These are phyloP conservation scores for Penicillium parvum DNA, from an alignment of 495 filamentous ascomycete species.

Conservation along the genomic window DNA sequence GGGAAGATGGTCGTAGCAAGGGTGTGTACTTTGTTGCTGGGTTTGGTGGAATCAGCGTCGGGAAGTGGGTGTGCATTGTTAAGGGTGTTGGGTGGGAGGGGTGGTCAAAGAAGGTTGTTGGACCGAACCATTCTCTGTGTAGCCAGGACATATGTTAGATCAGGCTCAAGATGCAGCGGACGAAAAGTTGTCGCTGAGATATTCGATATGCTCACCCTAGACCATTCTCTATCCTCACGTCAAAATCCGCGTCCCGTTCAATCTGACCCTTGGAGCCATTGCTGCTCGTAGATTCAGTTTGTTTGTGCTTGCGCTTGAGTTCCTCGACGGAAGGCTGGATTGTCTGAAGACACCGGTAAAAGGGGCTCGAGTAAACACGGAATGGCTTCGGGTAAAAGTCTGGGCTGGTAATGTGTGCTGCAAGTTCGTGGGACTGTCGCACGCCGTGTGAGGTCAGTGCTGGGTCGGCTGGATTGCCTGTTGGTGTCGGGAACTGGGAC, in stretches of 20 bases:
- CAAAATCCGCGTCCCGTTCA: conserved; percentile 27
- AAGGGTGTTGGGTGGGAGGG: conserved; percentile 63
- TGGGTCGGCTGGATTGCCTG: conserved; percentile 81
- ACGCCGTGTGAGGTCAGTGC: conserved; percentile 82
- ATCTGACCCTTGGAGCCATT: conserved; percentile 10
- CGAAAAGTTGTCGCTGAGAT: no score
- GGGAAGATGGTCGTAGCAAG: conserved; percentile 56
- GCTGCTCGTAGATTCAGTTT: neutral
- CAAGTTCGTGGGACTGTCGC: conserved; percentile 76
- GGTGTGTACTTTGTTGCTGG: conserved; percentile 53
- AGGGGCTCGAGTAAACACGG: conserved; percentile 75
- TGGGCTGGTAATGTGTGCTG: conserved; percentile 52
- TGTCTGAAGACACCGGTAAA: conserved; percentile 91
- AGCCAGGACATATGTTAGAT: neutral
- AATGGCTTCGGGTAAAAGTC: conserved; percentile 62
- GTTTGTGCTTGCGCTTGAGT: conserved; percentile 33
- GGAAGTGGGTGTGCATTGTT: conserved; percentile 61
- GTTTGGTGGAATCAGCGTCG: conserved; percentile 37
- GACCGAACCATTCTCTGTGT: conserved; percentile 82
- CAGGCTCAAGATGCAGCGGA: neutral
- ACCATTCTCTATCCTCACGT: conserved; percentile 68
- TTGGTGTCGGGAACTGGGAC: conserved; percentile 66
- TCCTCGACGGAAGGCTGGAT: conserved; percentile 62
- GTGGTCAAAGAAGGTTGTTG: conserved; percentile 65
- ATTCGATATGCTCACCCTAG: conserved; percentile 48